These are phyloP conservation scores for Podospora pseudoanserina DNA, from an alignment of 495 filamentous ascomycete genomes.

Conservation along the genomic window DNA sequence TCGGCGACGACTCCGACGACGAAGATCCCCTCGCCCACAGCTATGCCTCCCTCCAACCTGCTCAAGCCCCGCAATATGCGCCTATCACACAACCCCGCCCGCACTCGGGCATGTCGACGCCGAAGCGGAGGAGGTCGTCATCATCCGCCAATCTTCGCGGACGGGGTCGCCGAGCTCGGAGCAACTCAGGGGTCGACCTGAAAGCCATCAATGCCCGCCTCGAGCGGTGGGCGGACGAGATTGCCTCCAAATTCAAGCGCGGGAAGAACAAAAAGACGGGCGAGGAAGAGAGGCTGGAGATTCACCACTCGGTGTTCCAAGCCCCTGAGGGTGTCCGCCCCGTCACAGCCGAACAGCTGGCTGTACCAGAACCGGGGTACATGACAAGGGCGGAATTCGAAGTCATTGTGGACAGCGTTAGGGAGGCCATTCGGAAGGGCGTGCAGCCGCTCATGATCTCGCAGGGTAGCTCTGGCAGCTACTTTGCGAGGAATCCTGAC, in stretches of 20 bases:
- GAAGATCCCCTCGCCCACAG: slow-evolving; percentile 56
- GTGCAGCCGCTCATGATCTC: slow-evolving; percentile 94
- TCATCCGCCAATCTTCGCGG: slow-evolving; percentile 8
- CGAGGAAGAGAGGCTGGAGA: slow-evolving; percentile 84
- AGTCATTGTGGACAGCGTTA: slow-evolving; percentile 82
- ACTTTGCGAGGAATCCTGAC: slow-evolving; percentile 88
- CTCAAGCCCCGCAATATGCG: slow-evolving; percentile 67
- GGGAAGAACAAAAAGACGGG: slow-evolving; percentile 65
- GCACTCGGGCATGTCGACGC: slow-evolving; percentile 56
- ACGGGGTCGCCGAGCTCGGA: slow-evolving; percentile 59
- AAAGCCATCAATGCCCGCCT: slow-evolving; percentile 97
- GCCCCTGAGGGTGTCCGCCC: slow-evolving; percentile 80
- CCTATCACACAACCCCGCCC: slow-evolving; percentile 58
- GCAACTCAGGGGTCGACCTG: slow-evolving; percentile 89
- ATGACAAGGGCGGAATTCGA: slow-evolving; percentile 82
- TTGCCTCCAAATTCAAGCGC: slow-evolving; percentile 95
- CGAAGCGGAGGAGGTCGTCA: slow-evolving; percentile 30
- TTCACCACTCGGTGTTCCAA: slow-evolving; percentile 95
- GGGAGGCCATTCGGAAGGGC: slow-evolving; percentile 82
- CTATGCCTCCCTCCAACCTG: slow-evolving; percentile 55
- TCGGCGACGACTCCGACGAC: slow-evolving; percentile 67
- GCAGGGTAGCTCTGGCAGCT: slow-evolving; percentile 94
- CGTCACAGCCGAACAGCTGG: slow-evolving; percentile 69
- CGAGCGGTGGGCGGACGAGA: slow-evolving; percentile 97
- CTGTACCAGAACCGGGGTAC: slow-evolving; percentile 47